Evolutionary conservation across 768 basidiomycete species (phyloP), one percentile per base, ranked within the genome.

Genomic region (Termitomyces eurrhizus): DNA sequence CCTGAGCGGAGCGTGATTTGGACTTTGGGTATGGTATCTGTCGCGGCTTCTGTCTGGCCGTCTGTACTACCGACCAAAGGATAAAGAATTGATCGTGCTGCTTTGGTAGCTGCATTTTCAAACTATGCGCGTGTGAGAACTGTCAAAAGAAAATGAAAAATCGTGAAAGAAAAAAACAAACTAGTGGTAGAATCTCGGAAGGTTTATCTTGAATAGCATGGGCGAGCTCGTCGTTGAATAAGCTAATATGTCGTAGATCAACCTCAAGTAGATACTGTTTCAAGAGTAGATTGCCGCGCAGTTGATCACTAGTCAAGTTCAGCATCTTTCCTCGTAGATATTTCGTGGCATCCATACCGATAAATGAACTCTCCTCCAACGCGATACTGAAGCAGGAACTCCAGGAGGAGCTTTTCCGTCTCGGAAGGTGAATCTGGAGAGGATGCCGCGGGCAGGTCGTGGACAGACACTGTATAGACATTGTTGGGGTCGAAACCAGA

Each of bases 221-320:
- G 2, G 93, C 95, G 39, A 99, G 80, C 69, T 96, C 94, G 68
- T 98, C 95, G 66, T 97, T 95, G 78, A 89, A 98, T 33, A 95
- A 77, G 73, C 85, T 75, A 63, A 91, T 70, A 74, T 92, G 81
- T 63, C 87, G 78, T 66, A 96, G 80, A 75, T 98, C 89, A 62
- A 98, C 86, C 74, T 97, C 85, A 60, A 98, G 87, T 56, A 88
- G 77, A 70, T 90, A 86, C 62, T 95, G 92, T 70, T 95, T 95
- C 64, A 96, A 72, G 14, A 98, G 83, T 37, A 98, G 75, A 70
- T 95, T 96, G 50, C 87, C 92, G 21, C 95, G 85, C 33, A 98
- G 78, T 64, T 91, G 91, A 69, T 99, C 97, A 68, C 94, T 82
- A 45, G 9, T 26, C 8, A 45, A 29, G 80, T 53, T 59, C 35